Conservation (phyloP, 352 stramenopile species). For the Phytophthora citrophthora region DNA sequence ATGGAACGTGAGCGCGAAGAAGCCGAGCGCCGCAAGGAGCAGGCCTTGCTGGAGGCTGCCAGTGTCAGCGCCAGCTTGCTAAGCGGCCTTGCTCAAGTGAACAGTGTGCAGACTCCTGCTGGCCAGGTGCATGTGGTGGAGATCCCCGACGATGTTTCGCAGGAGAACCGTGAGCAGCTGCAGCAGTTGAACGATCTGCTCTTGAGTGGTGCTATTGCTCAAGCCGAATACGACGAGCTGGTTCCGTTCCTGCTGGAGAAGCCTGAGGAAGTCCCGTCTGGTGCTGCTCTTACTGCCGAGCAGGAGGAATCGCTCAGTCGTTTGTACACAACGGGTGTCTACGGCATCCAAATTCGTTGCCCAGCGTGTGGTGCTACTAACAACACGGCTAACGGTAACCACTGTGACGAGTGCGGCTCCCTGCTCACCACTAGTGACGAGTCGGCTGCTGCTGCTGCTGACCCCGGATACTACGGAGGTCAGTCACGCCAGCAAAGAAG, state of each 20-base stretch:
- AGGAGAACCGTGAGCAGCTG: conserved; percentile 88
- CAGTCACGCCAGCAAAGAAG: conserved; percentile 63
- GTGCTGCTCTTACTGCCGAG: conserved; percentile 74
- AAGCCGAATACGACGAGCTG: conserved; percentile 88
- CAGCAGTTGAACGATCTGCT: conserved; percentile 88
- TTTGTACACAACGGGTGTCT: conserved; percentile 77
- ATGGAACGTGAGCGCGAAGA: conserved; percentile 60
- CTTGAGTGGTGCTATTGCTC: conserved; percentile 80
- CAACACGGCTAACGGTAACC: conserved; percentile 90
- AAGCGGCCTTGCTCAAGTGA: conserved; percentile 81
- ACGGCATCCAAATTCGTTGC: conserved; percentile 89
- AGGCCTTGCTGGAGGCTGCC: conserved; percentile 66
- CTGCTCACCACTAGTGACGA: conserved; percentile 84
- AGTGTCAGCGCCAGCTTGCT: conserved; percentile 80
- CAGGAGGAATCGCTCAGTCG: conserved; percentile 85
- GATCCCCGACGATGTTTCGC: conserved; percentile 81
- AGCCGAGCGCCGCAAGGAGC: conserved; percentile 69
- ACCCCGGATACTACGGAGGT: conserved; percentile 52
- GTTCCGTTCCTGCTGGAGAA: conserved; percentile 88
- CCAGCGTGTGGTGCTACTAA: conserved; percentile 85
- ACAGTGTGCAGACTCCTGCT: conserved; percentile 66
- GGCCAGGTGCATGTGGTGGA: conserved; percentile 85
- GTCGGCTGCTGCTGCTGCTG: conserved; percentile 47
- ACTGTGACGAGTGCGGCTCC: conserved; percentile 87
- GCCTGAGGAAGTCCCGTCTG: conserved; percentile 57